Evolutionary conservation across 768 basidiomycete species (phyloP).

Genomic region (Pulveroboletus sp.): DNA sequence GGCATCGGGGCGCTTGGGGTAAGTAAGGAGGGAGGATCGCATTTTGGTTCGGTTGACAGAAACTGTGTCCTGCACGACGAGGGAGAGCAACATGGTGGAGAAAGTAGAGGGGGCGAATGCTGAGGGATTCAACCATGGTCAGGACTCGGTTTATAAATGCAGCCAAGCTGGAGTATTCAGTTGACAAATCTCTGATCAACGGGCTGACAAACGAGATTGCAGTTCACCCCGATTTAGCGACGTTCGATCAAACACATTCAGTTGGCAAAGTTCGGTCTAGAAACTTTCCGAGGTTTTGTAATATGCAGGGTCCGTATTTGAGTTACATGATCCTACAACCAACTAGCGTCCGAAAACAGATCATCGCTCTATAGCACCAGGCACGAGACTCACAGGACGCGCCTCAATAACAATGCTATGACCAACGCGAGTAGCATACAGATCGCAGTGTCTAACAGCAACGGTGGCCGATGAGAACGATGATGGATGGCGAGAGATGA

Average conservation of each 20-base stretch:
- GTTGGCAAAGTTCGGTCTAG: slow-evolving; percentile 22
- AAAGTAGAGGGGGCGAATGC: slow-evolving; percentile 1
- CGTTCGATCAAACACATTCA: slow-evolving; percentile 21
- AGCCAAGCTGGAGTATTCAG: slow-evolving; percentile 1
- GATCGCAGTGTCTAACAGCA: slow-evolving; percentile 72
- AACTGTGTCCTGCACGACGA: slow-evolving; percentile 13
- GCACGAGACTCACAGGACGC: slow-evolving; percentile 40
- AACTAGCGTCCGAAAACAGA: slow-evolving; percentile 16
- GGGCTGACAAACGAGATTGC: slow-evolving; percentile 25
- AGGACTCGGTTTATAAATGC: slow-evolving; percentile 17
- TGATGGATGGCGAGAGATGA: slow-evolving; percentile 11
- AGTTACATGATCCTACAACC: slow-evolving; percentile 18
- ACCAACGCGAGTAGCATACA: slow-evolving; percentile 68
- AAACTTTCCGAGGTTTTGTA: slow-evolving; percentile 15
- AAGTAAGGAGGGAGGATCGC: slow-evolving; percentile 19
- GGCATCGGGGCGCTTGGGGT: slow-evolving; percentile 28
- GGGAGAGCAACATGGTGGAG: slow-evolving; percentile 14
- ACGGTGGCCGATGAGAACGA: slow-evolving; percentile 44
- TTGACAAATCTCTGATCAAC: slow-evolving; percentile 26
- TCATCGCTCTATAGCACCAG: slow-evolving; percentile 14
- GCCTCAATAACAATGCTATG: slow-evolving; percentile 64
- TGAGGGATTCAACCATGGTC: slow-evolving; percentile 6
- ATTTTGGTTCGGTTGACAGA: slow-evolving; percentile 5
- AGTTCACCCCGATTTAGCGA: slow-evolving; percentile 13
- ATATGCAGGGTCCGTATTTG: slow-evolving; percentile 8